A percentile compares a stretch with the other conserved stretches of the same genome.
phyloP scores from a whole-genome alignment of 441 rosid genomes.

The Jatropha multifida region DNA sequence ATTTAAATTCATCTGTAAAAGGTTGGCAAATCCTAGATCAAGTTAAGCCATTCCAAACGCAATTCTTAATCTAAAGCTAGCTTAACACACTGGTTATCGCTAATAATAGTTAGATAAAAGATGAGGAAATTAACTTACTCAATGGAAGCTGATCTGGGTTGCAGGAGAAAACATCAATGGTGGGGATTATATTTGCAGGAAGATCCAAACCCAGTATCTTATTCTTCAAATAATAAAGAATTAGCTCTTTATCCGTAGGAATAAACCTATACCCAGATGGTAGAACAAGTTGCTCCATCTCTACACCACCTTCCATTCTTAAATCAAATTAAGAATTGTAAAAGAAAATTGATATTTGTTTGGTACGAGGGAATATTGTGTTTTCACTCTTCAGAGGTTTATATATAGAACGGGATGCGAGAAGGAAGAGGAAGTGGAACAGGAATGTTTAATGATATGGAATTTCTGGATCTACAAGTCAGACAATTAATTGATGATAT shows the following conservation, averaged over 20 bases:
- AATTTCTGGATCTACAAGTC: neutral
- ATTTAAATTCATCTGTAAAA: neutral
- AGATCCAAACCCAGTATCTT: neutral
- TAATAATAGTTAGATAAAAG: neutral
- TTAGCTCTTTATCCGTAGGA: neutral
- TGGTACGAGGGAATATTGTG: neutral
- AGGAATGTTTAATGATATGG: neutral
- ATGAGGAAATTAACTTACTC: neutral
- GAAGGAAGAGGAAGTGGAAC: neutral
- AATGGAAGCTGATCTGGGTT: slow-evolving; percentile 7
- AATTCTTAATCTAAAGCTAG: too few species aligned
- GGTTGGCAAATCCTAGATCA: neutral
- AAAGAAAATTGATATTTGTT: too few species aligned
- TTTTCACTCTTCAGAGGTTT: neutral
- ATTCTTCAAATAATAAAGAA: neutral
- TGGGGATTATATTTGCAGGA: neutral
- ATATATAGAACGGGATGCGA: too few species aligned
- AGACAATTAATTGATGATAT: neutral
- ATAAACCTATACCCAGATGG: neutral
- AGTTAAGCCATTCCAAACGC: too few species aligned
- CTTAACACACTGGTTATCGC: too few species aligned
- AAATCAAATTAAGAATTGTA: neutral
- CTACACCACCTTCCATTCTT: neutral
- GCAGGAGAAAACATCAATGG: slow-evolving; percentile 1
- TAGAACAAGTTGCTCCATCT: neutral